These are phyloP conservation scores for Gossypium gossypioides DNA, from an alignment of 441 rosid genomes.

Conservation along the genomic window DNA sequence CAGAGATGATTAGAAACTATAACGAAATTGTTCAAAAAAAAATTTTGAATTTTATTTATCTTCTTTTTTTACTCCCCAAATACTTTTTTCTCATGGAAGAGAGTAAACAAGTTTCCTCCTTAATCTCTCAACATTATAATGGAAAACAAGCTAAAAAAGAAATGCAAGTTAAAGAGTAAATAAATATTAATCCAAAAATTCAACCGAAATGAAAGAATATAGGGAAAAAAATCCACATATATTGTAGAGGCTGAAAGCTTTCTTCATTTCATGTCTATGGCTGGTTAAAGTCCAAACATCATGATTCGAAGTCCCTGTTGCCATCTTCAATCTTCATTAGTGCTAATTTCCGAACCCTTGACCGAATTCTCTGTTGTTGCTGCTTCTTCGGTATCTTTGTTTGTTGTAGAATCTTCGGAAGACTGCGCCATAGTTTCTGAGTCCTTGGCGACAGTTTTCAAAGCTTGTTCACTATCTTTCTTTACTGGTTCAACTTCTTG, in stretches of 20 bases:
- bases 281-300: background rate
- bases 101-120: background rate
- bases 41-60: background rate
- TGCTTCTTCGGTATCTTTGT: slow-evolving; percentile 7
- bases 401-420: slow-evolving; percentile 15
- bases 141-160: background rate
- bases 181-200: background rate
- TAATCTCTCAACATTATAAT: background rate
- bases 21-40: background rate
- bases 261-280: slow-evolving; percentile 6
- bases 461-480: slow-evolving; percentile 10
- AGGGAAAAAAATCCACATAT: background rate
- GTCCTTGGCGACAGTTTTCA: slow-evolving; percentile 10
- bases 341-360: background rate
- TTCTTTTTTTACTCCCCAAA: background rate
- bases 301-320: background rate
- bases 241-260: background rate
- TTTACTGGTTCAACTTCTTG: slow-evolving; percentile 24
- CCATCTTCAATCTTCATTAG: background rate
- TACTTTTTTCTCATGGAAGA: background rate
- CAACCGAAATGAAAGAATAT: background rate
- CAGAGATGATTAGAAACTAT: too few relatives aligned
- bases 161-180: background rate
- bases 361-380: background rate
- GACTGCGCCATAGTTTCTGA: background rate